Evolutionary conservation across 2,329 filamentous ascomycete species (phyloP).

Genomic region (Sporothrix phasma): DNA sequence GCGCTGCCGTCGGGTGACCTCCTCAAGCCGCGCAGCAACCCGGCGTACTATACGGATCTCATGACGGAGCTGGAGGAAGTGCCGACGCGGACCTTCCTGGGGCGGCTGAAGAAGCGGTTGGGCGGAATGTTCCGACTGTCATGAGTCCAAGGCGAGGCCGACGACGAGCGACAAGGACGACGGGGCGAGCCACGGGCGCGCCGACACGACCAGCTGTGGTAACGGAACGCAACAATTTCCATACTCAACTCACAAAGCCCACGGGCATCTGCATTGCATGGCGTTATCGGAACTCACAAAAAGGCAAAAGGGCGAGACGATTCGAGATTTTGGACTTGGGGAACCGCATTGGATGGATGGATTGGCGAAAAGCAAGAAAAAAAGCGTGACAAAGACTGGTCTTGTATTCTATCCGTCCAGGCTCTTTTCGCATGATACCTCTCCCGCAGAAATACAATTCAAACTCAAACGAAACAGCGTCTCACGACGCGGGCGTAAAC

Average conservation of each 20-base stretch:
- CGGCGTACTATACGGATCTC: conserved; percentile 53
- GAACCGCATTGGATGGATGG: background rate
- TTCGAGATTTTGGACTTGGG: background rate
- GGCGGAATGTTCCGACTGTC: conserved; percentile 50
- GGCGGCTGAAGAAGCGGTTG: conserved; percentile 42
- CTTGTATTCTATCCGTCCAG: background rate
- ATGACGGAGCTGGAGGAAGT: conserved; percentile 53
- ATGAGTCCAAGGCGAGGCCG: conserved; percentile 22
- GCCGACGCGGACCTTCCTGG: conserved; percentile 45
- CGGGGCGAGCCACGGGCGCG: too few species aligned
- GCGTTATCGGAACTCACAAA: background rate
- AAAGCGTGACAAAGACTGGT: background rate
- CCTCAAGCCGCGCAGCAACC: conserved; percentile 54
- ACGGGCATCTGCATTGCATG: background rate
- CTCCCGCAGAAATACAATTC: background rate
- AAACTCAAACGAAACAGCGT: background rate
- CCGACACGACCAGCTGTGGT: too few species aligned
- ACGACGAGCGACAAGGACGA: background rate
- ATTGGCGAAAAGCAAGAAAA: background rate
- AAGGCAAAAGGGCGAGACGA: background rate
- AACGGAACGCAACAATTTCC: too few species aligned
- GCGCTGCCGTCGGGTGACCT: too few species aligned
- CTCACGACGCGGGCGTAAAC: background rate
- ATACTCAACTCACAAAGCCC: too few species aligned
- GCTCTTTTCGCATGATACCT: background rate